phyloP scores from a whole-genome alignment of 192 early-diverging fungal species.

The Spinellus fusiger region DNA sequence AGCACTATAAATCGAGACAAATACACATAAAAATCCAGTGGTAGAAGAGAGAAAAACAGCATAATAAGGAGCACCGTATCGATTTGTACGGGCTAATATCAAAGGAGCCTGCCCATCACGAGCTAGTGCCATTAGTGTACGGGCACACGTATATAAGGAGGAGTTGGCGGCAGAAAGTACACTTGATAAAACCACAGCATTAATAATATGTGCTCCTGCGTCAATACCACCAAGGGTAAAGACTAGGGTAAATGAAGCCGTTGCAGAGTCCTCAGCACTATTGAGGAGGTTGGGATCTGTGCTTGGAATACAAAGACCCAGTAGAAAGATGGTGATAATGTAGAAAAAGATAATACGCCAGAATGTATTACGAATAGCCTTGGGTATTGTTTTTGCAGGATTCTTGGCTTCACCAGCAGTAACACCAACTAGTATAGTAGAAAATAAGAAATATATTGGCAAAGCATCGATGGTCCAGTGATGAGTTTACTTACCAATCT shows the following conservation, averaged over 20 bases:
- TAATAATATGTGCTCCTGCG: slow-evolving; percentile 60
- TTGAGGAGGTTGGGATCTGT: slow-evolving; percentile 46
- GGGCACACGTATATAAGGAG: slow-evolving; percentile 71
- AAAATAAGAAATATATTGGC: neutral
- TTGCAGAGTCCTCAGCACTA: slow-evolving; percentile 39
- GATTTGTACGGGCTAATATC: slow-evolving; percentile 48
- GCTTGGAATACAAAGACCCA: slow-evolving; percentile 72
- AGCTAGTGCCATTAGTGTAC: slow-evolving; percentile 71
- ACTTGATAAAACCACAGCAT: slow-evolving; percentile 57
- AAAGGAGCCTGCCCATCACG: slow-evolving; percentile 66
- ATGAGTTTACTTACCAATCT: slow-evolving; percentile 42
- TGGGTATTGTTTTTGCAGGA: slow-evolving; percentile 69
- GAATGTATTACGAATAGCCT: slow-evolving; percentile 69
- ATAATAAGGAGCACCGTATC: slow-evolving; percentile 54
- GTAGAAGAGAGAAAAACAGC: slow-evolving; percentile 43
- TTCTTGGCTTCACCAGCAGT: slow-evolving; percentile 87
- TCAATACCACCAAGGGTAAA: slow-evolving; percentile 52
- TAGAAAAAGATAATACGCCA: slow-evolving; percentile 86
- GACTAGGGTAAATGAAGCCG: slow-evolving; percentile 62
- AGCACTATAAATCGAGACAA: slow-evolving; percentile 41
- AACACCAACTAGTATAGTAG: slow-evolving; percentile 55
- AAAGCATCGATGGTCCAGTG: neutral
- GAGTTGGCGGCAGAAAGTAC: slow-evolving; percentile 72
- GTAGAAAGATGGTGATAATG: slow-evolving; percentile 70
- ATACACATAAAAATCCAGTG: slow-evolving; percentile 51